A percentile compares a stretch with the other conserved stretches of the same genome.
Evolutionary conservation across 805 yeast species (phyloP).

Genomic region (Sungouiozyma ichnusensis): DNA sequence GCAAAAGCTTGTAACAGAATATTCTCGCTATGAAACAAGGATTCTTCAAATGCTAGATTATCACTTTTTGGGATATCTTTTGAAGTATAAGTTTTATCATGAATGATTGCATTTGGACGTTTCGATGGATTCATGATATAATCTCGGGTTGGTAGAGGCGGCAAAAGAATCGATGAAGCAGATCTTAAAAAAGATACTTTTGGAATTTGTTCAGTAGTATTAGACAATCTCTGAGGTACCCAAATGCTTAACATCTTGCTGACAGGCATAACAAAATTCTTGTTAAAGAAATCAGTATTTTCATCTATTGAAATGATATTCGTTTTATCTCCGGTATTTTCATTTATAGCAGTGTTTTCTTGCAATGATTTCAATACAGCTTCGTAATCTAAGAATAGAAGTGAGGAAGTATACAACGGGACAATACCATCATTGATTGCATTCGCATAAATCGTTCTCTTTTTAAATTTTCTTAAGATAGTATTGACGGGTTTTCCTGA

Average conservation of each 20-base stretch:
- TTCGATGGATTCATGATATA: conserved; percentile 54
- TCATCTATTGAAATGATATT: conserved; percentile 4
- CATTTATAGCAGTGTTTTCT: conserved; percentile 5
- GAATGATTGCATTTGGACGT: conserved; percentile 50
- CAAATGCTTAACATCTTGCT: conserved; percentile 37
- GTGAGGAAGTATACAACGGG: conserved; percentile 62
- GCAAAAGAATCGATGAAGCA: conserved; percentile 54
- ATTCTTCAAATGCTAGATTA: conserved; percentile 6
- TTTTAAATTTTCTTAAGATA: conserved; percentile 43
- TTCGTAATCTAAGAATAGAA: conserved; percentile 58
- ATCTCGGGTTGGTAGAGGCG: conserved; percentile 56
- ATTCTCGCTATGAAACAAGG: conserved; percentile 14
- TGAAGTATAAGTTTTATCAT: conserved; percentile 53
- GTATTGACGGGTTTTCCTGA: conserved; percentile 55
- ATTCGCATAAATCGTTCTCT: conserved; percentile 69
- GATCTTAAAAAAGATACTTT: conserved; percentile 61
- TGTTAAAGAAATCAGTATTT: conserved; percentile 17
- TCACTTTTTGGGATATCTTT: conserved; percentile 35
- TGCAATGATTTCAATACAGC: conserved; percentile 29
- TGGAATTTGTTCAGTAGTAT: conserved; percentile 34
- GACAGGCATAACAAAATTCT: conserved; percentile 31
- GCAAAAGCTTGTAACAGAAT: conserved; percentile 29
- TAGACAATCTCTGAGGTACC: conserved; percentile 23
- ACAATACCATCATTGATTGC: conserved; percentile 74
- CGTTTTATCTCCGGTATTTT: background rate